These are phyloP conservation scores for Corinectria fuckeliana DNA, from an alignment of 2,329 filamentous ascomycete species.

Conservation along the genomic window DNA sequence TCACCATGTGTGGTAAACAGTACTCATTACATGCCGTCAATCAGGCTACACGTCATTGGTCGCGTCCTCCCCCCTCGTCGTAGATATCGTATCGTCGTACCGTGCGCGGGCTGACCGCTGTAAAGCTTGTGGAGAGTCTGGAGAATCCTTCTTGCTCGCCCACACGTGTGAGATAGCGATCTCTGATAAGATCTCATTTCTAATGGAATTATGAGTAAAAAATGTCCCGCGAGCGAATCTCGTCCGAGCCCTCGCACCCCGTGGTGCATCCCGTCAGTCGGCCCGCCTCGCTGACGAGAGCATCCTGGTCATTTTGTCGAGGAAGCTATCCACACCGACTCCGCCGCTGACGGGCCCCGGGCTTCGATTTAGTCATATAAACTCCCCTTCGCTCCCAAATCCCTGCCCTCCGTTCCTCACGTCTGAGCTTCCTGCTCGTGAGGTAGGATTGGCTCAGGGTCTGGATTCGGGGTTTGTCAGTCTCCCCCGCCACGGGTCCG, in stretches of 20 bases:
- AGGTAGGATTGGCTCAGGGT: slow-evolving; percentile 7
- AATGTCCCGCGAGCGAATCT: slow-evolving; percentile 7
- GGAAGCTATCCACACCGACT: slow-evolving; percentile 10
- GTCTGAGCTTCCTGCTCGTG: neutral
- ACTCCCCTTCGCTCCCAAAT: slow-evolving; percentile 10
- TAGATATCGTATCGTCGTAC: too few species aligned
- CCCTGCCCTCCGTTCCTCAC: slow-evolving; percentile 2
- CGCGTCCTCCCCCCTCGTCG: neutral
- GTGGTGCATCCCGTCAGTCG: slow-evolving; percentile 5
- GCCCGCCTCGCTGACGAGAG: slow-evolving; percentile 4
- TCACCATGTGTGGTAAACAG: neutral
- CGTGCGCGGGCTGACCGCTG: slow-evolving; percentile 10
- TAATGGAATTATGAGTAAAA: slow-evolving; percentile 19
- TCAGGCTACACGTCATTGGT: slow-evolving; percentile 2
- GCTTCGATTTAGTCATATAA: slow-evolving; percentile 22
- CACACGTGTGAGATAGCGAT: slow-evolving; percentile 12
- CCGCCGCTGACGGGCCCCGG: slow-evolving; percentile 12
- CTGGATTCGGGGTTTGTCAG: neutral
- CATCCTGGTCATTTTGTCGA: slow-evolving; percentile 5
- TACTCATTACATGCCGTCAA: slow-evolving; percentile 11
- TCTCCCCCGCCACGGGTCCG: neutral
- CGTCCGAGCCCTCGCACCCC: neutral
- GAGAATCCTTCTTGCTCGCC: slow-evolving; percentile 2
- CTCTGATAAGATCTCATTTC: slow-evolving; percentile 21
- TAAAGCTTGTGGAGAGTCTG: neutral